Conservation (phyloP, 164 flowering plant genomes). For the Chloranthus sessilifolius region DNA sequence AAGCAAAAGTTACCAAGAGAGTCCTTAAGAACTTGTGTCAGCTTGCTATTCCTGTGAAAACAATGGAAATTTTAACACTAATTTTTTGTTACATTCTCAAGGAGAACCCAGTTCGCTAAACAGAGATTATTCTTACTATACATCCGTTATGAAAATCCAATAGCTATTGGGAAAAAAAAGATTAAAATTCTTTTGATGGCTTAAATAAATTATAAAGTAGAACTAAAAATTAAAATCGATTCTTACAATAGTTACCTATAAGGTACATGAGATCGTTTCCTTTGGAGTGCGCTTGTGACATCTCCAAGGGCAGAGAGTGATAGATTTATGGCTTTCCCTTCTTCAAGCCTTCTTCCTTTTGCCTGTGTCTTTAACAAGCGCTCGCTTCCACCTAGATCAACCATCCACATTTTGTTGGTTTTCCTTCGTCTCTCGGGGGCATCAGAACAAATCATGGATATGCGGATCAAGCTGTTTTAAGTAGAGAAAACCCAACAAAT, state of each 20-base stretch:
- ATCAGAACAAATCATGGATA: constrained; percentile 32
- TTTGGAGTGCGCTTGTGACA: constrained; percentile 61
- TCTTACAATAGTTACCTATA: constrained; percentile 36
- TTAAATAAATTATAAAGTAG: not conserved
- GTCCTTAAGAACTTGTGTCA: constrained; percentile 65
- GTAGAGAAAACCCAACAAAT: constrained; percentile 8
- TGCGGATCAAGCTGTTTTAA: constrained; percentile 47
- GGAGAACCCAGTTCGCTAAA: too few relatives aligned
- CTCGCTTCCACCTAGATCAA: constrained; percentile 78
- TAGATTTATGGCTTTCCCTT: constrained; percentile 70
- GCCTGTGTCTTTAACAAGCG: constrained; percentile 61
- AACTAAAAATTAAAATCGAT: not conserved
- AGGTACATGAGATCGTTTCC: constrained; percentile 44
- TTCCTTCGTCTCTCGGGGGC: constrained; percentile 46
- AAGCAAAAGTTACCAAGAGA: constrained; percentile 45
- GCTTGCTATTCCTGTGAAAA: constrained; percentile 71
- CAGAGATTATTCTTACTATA: too few relatives aligned
- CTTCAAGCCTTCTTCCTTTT: constrained; percentile 55
- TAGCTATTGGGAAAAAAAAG: too few relatives aligned
- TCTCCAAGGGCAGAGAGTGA: constrained; percentile 75
- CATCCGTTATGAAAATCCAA: too few relatives aligned
- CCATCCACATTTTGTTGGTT: constrained; percentile 60
- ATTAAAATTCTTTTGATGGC: not conserved
- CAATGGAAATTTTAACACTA: too few relatives aligned
- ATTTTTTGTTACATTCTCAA: too few relatives aligned